Percentiles rank a stretch among this genome's conserved stretches.
Conservation (phyloP, 1,284 basidiomycete species). For the Fomitopsis pinicola region DNA sequence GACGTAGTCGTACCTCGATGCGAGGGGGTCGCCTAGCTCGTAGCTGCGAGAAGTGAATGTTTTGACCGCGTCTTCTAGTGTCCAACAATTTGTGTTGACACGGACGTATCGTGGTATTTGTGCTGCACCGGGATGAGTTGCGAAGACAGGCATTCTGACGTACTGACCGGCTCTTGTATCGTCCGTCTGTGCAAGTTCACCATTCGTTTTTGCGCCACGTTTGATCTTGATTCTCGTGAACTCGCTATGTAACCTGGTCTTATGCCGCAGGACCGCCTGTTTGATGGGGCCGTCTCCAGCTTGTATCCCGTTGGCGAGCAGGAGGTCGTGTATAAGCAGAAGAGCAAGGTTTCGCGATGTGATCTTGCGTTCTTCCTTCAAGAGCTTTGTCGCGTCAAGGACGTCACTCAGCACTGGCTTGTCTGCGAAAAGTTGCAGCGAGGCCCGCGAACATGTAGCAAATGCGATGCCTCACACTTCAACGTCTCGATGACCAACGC, state of each 20-base stretch:
- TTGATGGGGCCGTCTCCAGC: constrained; percentile 86
- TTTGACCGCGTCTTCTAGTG: constrained; percentile 52
- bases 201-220: constrained; percentile 60
- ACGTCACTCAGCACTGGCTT: constrained; percentile 66
- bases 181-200: constrained; percentile 59
- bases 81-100: constrained; percentile 75
- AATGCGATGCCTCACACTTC: constrained; percentile 64
- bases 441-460: neutral
- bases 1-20: constrained; percentile 39
- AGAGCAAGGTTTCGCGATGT: constrained; percentile 71
- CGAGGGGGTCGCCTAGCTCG: constrained; percentile 44
- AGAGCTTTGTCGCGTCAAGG: constrained; percentile 60
- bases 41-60: constrained; percentile 54
- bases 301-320: constrained; percentile 80
- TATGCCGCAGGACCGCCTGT: constrained; percentile 78
- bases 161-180: constrained; percentile 59
- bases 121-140: constrained; percentile 33
- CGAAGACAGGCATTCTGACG: neutral
- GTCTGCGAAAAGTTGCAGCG: constrained; percentile 37
- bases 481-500: constrained; percentile 87
- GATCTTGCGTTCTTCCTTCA: constrained; percentile 73
- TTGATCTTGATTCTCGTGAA: constrained; percentile 83
- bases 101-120: constrained; percentile 82
- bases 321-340: constrained; percentile 84
- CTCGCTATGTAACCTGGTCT: constrained; percentile 84